Base-by-base conservation (phyloP, 2,329 filamentous ascomycete species). In the Leptoxyphium fumago region DNA sequence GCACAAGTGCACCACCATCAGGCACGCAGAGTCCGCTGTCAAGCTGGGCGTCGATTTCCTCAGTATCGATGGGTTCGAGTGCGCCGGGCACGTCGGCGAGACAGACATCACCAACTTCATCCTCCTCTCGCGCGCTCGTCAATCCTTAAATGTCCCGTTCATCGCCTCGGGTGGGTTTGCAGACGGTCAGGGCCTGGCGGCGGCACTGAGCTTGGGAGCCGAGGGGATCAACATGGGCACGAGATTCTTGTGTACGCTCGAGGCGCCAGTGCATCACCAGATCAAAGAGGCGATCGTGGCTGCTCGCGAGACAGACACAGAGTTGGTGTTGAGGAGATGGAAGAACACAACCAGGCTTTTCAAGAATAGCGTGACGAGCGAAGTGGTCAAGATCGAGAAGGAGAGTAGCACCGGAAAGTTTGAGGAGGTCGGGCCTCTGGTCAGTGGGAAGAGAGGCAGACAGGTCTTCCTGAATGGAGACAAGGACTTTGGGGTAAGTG, bases 201-300 rank as follows among this genome's bases (percentile, higher is more conserved):
- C 89, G 2, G 91, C 91, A 7, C 70, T 98, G 54, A 81, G 82
- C 36, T 74, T 98, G 10, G 91, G 91, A 30, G 91, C 91, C 0
- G 84, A 85, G 62, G 91, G 91, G 50, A 80, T 96, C 67, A 98
- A 98, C 68, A 98, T 98, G 91, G 91, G 91, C 46, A 98, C 91
- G 9, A 74, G 91, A 38, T 98, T 96, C 70, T 93, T 98, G 84
- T 89, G 83, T 69, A 96, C 91, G 0, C 72, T 89, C 39, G 91
- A 96, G 66, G 80, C 88, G 13, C 91, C 91, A 1, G 84, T 98
- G 50, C 91, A 98, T 67, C 62, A 77, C 41, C 94, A 94, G 53
- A 86, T 98, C 70, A 98, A 98, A 74, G 74, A 93, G 63, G 74
- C 83, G 53, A 98, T 98, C 57, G 87, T 95, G 42, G 74, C 78